phyloP scores from a whole-genome alignment of 495 filamentous ascomycete genomes.

The Annulohypoxylon stygium region DNA sequence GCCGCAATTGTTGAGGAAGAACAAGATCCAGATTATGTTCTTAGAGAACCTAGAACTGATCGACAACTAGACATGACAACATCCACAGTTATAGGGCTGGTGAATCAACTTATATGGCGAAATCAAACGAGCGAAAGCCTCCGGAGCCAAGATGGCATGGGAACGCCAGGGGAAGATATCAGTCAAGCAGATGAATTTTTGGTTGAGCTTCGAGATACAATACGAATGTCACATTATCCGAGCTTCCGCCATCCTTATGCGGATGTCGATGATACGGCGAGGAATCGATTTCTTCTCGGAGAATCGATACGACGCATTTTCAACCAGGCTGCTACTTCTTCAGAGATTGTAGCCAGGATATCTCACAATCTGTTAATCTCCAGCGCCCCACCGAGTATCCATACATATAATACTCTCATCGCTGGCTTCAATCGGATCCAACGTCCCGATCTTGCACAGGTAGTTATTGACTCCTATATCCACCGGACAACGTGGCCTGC shows the following conservation, averaged over 20 bases:
- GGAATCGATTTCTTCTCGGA: conserved; percentile 49
- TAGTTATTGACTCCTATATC: conserved; percentile 68
- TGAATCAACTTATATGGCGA: conserved; percentile 45
- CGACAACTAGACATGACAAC: conserved; percentile 46
- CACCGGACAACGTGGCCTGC: conserved; percentile 61
- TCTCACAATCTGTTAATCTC: conserved; percentile 75
- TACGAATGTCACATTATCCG: conserved; percentile 50
- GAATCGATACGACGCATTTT: conserved; percentile 54
- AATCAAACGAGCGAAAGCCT: neutral
- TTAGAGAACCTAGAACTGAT: conserved; percentile 46
- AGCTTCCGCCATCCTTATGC: conserved; percentile 48
- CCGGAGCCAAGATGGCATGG: conserved; percentile 17
- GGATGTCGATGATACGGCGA: conserved; percentile 28
- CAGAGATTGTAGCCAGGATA: conserved; percentile 66
- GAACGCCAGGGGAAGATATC: neutral
- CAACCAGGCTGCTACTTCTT: conserved; percentile 32
- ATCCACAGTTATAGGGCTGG: conserved; percentile 41
- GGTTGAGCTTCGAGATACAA: conserved; percentile 27
- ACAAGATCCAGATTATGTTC: conserved; percentile 20
- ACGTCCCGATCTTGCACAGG: conserved; percentile 63
- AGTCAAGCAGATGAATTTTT: neutral
- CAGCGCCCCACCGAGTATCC: conserved; percentile 66
- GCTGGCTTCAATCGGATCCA: conserved; percentile 66
- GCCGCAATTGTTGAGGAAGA: conserved; percentile 41
- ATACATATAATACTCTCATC: conserved; percentile 77